A percentile compares a stretch with the other conserved stretches of the same genome.
Conservation (phyloP, 202 grass and related monocot genomes). For the Hordeum pubiflorum region DNA sequence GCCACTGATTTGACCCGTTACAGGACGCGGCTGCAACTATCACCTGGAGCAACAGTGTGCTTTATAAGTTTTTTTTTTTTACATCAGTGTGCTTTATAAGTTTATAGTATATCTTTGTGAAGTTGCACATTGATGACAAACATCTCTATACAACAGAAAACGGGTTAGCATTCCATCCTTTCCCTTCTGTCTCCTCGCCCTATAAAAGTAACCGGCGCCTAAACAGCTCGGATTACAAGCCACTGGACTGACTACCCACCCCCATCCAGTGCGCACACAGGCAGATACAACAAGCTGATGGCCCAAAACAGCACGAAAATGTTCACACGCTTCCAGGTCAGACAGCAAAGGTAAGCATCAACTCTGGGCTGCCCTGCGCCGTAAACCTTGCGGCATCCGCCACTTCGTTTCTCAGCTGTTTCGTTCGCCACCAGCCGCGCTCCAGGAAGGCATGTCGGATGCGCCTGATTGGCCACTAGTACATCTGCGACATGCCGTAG, state of each 20-base stretch:
- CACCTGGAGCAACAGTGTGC: too few relatives aligned
- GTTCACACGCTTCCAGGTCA: slow-evolving; percentile 5
- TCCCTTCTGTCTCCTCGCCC: slow-evolving; percentile 43
- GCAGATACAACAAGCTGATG: slow-evolving; percentile 27
- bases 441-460: slow-evolving; percentile 7
- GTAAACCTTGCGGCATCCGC: not conserved
- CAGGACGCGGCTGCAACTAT: too few relatives aligned
- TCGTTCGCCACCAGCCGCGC: not conserved
- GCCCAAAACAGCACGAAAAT: not conserved
- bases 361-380: not conserved
- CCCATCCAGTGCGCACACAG: slow-evolving; percentile 18
- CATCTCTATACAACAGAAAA: slow-evolving; percentile 46
- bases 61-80: too few relatives aligned
- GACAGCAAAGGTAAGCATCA: not conserved
- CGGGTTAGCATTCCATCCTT: slow-evolving; percentile 33
- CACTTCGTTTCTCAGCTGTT: not conserved
- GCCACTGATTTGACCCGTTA: too few relatives aligned
- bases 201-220: slow-evolving; percentile 38
- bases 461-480: slow-evolving; percentile 29
- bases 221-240: slow-evolving; percentile 41
- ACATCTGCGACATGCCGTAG: slow-evolving; percentile 74
- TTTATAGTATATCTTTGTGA: slow-evolving; percentile 29
- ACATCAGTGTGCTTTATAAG: not conserved
- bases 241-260: slow-evolving; percentile 15
- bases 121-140: slow-evolving; percentile 37